phyloP scores from a whole-genome alignment of 768 basidiomycete genomes.

The Lanmaoa rubissima region DNA sequence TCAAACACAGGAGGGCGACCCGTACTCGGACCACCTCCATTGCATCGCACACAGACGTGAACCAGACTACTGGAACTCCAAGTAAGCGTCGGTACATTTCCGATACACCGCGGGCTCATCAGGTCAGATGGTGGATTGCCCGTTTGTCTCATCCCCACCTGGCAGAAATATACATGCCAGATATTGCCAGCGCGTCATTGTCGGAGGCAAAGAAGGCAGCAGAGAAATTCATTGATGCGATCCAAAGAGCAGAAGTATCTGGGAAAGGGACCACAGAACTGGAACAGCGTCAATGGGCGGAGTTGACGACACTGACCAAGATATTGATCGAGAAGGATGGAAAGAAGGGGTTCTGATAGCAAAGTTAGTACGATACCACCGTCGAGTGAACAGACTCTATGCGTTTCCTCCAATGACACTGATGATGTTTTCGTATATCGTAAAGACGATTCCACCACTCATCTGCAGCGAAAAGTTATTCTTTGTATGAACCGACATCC shows the following conservation, averaged over 20 bases:
- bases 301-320: constrained; percentile 17
- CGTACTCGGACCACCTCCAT: constrained; percentile 23
- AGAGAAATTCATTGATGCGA: constrained; percentile 11
- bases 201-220: constrained; percentile 7
- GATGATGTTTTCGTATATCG: constrained; percentile 84
- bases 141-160: constrained; percentile 19
- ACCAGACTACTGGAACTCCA: constrained; percentile 21
- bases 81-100: background rate
- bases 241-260: constrained; percentile 12
- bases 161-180: constrained; percentile 15
- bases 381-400: background rate
- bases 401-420: constrained; percentile 38
- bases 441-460: constrained; percentile 92
- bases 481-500: background rate
- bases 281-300: constrained; percentile 20
- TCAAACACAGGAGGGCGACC: constrained; percentile 20
- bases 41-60: constrained; percentile 25
- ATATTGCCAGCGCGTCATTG: background rate
- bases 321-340: constrained; percentile 13
- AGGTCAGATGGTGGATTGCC: constrained; percentile 16
- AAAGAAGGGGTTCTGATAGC: background rate
- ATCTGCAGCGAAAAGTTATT: constrained; percentile 46
- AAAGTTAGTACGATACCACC: background rate
- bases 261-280: constrained; percentile 11
- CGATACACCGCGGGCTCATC: background rate